phyloP scores from a whole-genome alignment of 169 alveolate species.

The Plasmodium coatneyi region DNA sequence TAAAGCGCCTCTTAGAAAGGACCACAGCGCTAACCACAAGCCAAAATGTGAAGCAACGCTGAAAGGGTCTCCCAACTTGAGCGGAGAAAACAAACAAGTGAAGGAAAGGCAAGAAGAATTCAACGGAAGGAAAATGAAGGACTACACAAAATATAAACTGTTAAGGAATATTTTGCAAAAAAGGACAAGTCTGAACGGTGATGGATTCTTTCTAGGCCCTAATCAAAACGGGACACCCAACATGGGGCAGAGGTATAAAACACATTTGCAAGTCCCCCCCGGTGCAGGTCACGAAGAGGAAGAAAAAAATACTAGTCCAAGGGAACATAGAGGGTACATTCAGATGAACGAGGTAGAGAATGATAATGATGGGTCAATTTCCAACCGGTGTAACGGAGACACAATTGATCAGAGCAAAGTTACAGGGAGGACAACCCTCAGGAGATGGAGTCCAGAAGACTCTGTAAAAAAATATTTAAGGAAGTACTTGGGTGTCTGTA shows the following conservation, averaged over 20 bases:
- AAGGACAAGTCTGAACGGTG: slow-evolving; percentile 1
- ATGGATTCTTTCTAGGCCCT: not conserved
- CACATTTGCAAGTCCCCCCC: not conserved
- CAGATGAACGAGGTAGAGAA: not conserved
- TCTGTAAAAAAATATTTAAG: not conserved
- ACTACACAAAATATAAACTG: slow-evolving; percentile 37
- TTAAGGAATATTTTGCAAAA: slow-evolving; percentile 35
- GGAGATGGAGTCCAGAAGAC: not conserved
- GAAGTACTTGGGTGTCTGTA: not conserved
- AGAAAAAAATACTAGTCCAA: not conserved
- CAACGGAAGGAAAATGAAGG: not conserved
- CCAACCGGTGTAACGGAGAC: not conserved
- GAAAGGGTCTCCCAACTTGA: not conserved
- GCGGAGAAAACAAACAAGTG: not conserved
- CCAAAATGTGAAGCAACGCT: not conserved
- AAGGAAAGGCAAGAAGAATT: not conserved
- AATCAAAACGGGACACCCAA: not conserved
- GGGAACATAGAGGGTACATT: not conserved
- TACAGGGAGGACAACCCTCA: not conserved
- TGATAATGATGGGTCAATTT: not conserved
- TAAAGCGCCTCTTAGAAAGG: not conserved
- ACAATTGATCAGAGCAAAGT: not conserved
- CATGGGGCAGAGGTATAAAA: not conserved
- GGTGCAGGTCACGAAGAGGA: not conserved
- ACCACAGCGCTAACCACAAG: not conserved